Evolutionary conservation across 306 rosid species (phyloP), one percentile per base, ranked within the genome.

Genomic region (Trifolium dubium): DNA sequence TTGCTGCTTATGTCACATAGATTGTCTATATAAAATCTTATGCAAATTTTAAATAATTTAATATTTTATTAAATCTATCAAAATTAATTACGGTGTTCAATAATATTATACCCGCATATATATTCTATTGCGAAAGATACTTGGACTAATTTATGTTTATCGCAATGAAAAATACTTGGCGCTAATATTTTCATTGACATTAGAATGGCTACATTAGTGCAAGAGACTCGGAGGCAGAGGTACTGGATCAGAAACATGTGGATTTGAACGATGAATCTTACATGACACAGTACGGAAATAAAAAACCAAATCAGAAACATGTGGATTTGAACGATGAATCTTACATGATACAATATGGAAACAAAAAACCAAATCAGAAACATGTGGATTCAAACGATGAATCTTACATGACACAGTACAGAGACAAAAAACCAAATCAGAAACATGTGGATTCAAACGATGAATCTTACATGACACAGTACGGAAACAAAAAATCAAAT

Each of bases 151-250:
- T 23, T 23, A 0, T 23, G 1, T 23, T 23, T 23, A 23, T 23
- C 23, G 1, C 23, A 23, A 23, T 23, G 23, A 23, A 23, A 64
- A 67, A 1, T 44, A 68, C 6, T 31, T 13, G 10, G 0, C 2
- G 15, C 30, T 43, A 0, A 66, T 49, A 43, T 58, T 65, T 15
- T 69, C 1, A 14, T 8, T 35, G 8, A 70, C 15, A 17, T 72
- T 32, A 79, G 81, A 49, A 37, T 64, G 80, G 64, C 23, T n/a
- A n/a, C n/a, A n/a, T n/a, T n/a, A 3, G 14, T 51, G 80, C 62
- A 0, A 61, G 75, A 73, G 80, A 80, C 5, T 10, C 46, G 15
- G 69, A 62, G 53, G 74, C 10, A 31, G 70, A 46, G 35, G 1
- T 15, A n/a, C 17, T 2, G 28, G 75, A 43, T 13, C 10, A 41